Base-by-base conservation (phyloP, 2,329 filamentous ascomycete species). In the Botrytis fragariae region DNA sequence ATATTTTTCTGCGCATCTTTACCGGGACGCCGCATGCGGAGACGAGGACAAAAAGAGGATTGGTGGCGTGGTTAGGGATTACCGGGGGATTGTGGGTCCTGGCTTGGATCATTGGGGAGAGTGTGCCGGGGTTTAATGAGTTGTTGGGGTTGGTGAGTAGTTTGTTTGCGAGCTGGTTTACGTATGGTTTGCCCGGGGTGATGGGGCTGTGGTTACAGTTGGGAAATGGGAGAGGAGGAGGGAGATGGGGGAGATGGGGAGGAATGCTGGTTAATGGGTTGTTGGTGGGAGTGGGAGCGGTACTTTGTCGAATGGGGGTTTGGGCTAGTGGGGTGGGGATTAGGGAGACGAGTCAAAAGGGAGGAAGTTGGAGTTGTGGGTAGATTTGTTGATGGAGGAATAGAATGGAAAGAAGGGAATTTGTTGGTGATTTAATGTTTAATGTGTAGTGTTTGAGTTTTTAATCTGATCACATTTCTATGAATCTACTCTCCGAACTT, bases 101-200 rank as follows among this genome's bases (percentile, higher is more conserved):
- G 2, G 88, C 89, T 3, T 91, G 89, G 85, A 81, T 93, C 74
- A 89, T 93, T 72, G 90, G 91, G 16, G 87, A 91, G 79, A 88
- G 88, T 0, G 90, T 93, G 9, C 91, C 91, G 0, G 87, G 88
- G 44, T 93, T 93, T 82, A 89, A 88, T 79, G 85, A 88, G 59
- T 82, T 93, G 16, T 83, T 93, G 5, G 88, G 87, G 3, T 81
- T 93, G 48, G 88, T 93, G 77, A 85, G 84, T 87, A 29, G 89
- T 86, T 71, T 74, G 39, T 74, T 74, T 45, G 72, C 71, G 22
- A 63, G 51, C 7, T 92, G 91, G 90, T 93, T 93, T 81, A 90
- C 88, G 72, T 86, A 84, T 51, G 85, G 84, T 9, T 79, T 86
- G 0, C 84, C 85, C 0, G 85, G 84, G 1, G 78, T 83, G 44